phyloP scores from a whole-genome alignment of 257 asterid species.

The Lycium barbarum region DNA sequence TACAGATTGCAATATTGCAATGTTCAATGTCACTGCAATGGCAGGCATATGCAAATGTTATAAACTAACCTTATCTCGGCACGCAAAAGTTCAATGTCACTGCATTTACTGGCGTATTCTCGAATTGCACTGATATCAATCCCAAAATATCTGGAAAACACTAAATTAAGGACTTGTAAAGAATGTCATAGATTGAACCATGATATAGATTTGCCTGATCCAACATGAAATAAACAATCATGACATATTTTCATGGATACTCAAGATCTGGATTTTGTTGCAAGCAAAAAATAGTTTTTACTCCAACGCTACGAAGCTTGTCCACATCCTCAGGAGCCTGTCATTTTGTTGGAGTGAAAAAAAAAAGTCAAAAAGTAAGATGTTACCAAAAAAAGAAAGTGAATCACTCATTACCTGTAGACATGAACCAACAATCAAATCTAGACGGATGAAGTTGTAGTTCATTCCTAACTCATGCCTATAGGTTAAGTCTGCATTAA shows the following conservation, averaged over 20 bases:
- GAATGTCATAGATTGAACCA: not conserved
- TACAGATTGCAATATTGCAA: not conserved
- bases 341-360: slow-evolving; percentile 26
- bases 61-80: slow-evolving; percentile 79
- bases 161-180: slow-evolving; percentile 57
- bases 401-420: slow-evolving; percentile 62
- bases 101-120: slow-evolving; percentile 66
- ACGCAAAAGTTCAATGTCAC: slow-evolving; percentile 80
- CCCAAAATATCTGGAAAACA: slow-evolving; percentile 71
- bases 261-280: slow-evolving; percentile 89
- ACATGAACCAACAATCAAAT: slow-evolving; percentile 92
- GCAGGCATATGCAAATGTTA: no score
- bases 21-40: no score
- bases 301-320: slow-evolving; percentile 88
- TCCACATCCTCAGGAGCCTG: slow-evolving; percentile 93
- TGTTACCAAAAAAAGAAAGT: not conserved
- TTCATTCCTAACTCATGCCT: slow-evolving; percentile 95
- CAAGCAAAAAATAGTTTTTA: slow-evolving; percentile 86
- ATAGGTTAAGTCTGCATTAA: slow-evolving; percentile 68
- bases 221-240: slow-evolving; percentile 11
- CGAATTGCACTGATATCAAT: slow-evolving; percentile 78
- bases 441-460: slow-evolving; percentile 86
- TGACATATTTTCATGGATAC: slow-evolving; percentile 59
- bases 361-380: slow-evolving; percentile 9
- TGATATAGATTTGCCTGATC: not conserved